Evolutionary conservation across 768 basidiomycete genomes (phyloP), one percentile per base, ranked within the genome.

Genomic region (Suillus hirtellus): DNA sequence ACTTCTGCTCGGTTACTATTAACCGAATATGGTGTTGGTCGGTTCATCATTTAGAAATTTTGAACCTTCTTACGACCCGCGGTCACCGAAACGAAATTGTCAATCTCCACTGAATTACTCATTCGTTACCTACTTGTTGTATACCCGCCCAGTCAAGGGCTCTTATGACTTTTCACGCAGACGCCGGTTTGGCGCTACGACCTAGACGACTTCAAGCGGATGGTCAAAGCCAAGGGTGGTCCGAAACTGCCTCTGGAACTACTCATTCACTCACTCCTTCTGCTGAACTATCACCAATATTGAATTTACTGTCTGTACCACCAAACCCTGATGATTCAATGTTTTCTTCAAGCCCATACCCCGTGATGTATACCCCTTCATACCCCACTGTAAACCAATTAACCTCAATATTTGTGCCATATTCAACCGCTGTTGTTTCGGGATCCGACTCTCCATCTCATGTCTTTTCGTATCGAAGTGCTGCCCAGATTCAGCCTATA

Each of bases 211-310:
- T 60, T 66, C 65, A 66, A 31, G 38, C 50, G 44, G 24, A 53
- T 19, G 60, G 24, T 24, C 60, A 53, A 34, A 47, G 61, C 66
- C 49, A 38, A 34, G n/a, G 75, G 70, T 85, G 84, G 0, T 84
- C 86, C 71, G 84, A 83, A 14, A 86, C 70, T 66, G 84, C 84
- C 2, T 84, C 84, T 2, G 85, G 82, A 19, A 82, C 83, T 7
- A 84, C 84, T 71, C 83, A 43, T 42, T 56, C 24, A 19, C 11
- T 19, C 17, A 27, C 24, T 27, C 56, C 38, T 58, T 12, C 38
- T 31, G 24, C 11, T 38, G 56, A 58, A 58, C 56, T 58, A 58
- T 31, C 27, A 19, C 24, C 27, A 24, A 58, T 27, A 40, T 42
- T 17, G 19, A 42, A 27, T 27, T 42, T 21, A 4, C 40, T 63